Evolutionary conservation across 73 alveolate species (phyloP), one percentile per base, ranked within the genome.

Genomic region (Diophrys sp.): DNA sequence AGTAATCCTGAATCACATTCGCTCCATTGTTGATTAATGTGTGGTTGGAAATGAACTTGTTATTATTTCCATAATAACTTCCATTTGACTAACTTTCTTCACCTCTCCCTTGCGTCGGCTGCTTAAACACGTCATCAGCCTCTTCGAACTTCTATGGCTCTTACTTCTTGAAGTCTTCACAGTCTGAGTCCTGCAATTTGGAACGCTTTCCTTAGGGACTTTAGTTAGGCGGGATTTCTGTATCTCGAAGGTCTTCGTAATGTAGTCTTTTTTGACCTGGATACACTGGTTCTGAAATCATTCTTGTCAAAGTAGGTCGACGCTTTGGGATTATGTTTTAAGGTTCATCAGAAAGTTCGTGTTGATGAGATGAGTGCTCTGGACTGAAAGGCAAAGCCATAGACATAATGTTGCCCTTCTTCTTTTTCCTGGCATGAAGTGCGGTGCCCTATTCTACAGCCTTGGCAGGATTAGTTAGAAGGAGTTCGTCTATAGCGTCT

Each of bases 381-480:
- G 62, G 62, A 44, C 62, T 44, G n/a, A 44, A 11, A 2, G 75
- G 75, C 24, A 68, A 28, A 2, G 75, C 75, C 26, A 68, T 68
- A n/a, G 54, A 23, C 75, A 68, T 68, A 55, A 68, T 31, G 29
- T 68, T 25, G 24, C 75, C 75, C 29, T 31, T 25, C 55, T 68
- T 68, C 54, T 68, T 68, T 28, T 44, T 44, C 62, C 62, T 44
- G 62, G 18, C 18, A 18, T 44, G 62, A 44, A 44, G 62, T 18
- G 62, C 62, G 5, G 62, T 44, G 62, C 62, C 62, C 18, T 44
- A 18, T 44, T 44, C 62, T 5, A 44, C 62, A 44, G 62, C 62
- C 18, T 44, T 44, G 62, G 62, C 62, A 11, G 62, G 62, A 44
- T 44, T 44, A 11, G 62, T 44, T 5, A 44, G 62, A 18, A 44